Evolutionary conservation across 2,329 filamentous ascomycete species (phyloP).

Genomic region (Diplocarpon rosae): DNA sequence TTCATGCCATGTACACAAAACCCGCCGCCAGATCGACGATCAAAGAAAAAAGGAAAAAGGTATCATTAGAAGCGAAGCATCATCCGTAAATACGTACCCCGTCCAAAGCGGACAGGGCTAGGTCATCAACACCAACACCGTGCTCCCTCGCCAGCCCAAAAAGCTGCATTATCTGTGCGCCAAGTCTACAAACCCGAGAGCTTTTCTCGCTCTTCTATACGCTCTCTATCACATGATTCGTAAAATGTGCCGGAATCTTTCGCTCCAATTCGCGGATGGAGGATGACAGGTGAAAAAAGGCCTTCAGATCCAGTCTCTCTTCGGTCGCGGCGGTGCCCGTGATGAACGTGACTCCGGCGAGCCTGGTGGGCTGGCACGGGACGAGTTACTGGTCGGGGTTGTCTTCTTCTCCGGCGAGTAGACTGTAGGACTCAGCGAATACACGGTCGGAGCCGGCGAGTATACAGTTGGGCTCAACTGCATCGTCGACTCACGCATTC

Average conservation of each 20-base stretch:
- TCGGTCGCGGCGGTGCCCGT: neutral
- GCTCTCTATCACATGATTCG: neutral
- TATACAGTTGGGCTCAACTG: constrained; percentile 43
- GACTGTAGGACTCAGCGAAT: constrained; percentile 18
- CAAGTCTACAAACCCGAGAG: neutral
- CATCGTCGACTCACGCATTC: constrained; percentile 22
- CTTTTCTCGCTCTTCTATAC: neutral
- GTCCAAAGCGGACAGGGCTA: constrained; percentile 1
- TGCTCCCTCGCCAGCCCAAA: constrained; percentile 1
- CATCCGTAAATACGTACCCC: constrained; percentile 1
- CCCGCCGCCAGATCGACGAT: too few relatives aligned
- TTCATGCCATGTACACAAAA: neutral
- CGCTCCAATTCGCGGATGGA: too few relatives aligned
- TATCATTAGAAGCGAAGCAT: constrained; percentile 13
- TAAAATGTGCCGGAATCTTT: too few relatives aligned
- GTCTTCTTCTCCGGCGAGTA: constrained; percentile 29
- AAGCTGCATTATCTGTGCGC: neutral
- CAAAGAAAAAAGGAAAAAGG: constrained; percentile 3
- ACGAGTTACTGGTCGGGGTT: neutral
- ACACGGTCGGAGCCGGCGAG: constrained; percentile 33
- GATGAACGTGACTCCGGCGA: neutral
- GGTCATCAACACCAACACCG: constrained; percentile 1
- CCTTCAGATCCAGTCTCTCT: neutral
- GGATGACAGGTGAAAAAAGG: too few relatives aligned
- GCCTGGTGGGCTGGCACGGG: neutral